Evolutionary conservation across 805 yeast species (phyloP).

Genomic region (Ogataea pilisensis): DNA sequence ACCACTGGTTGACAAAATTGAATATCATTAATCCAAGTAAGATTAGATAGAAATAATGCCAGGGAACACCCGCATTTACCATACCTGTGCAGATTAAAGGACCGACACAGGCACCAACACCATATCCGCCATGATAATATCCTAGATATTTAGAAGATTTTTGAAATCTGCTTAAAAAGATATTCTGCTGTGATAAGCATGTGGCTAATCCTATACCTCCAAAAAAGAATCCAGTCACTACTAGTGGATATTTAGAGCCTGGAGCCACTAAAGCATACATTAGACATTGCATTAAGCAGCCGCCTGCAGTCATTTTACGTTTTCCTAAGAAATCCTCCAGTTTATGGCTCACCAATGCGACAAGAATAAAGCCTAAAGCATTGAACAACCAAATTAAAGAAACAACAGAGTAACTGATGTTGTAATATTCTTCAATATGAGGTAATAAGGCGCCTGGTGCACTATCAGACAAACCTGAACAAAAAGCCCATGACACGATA

Average conservation of each 20-base stretch:
- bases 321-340: slow-evolving; percentile 40
- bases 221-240: slow-evolving; percentile 47
- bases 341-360: slow-evolving; percentile 47
- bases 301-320: slow-evolving; percentile 36
- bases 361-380: slow-evolving; percentile 50
- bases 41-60: slow-evolving; percentile 55
- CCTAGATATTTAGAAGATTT: slow-evolving; percentile 60
- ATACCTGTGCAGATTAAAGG: slow-evolving; percentile 61
- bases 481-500: slow-evolving; percentile 37
- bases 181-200: slow-evolving; percentile 46
- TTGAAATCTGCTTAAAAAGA: slow-evolving; percentile 45
- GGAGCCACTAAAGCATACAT: slow-evolving; percentile 44
- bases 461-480: slow-evolving; percentile 48
- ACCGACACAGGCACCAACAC: slow-evolving; percentile 66
- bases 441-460: slow-evolving; percentile 61
- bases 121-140: slow-evolving; percentile 63
- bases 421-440: slow-evolving; percentile 44
- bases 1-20: slow-evolving; percentile 33
- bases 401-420: slow-evolving; percentile 47
- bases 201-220: slow-evolving; percentile 58
- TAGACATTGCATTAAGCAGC: slow-evolving; percentile 33
- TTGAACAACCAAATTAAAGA: slow-evolving; percentile 56
- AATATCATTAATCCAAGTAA: slow-evolving; percentile 36
- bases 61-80: slow-evolving; percentile 43
- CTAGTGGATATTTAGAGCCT: slow-evolving; percentile 46